Evolutionary conservation across 2,329 filamentous ascomycete genomes (phyloP).

Genomic region (Kalmusia sp.): DNA sequence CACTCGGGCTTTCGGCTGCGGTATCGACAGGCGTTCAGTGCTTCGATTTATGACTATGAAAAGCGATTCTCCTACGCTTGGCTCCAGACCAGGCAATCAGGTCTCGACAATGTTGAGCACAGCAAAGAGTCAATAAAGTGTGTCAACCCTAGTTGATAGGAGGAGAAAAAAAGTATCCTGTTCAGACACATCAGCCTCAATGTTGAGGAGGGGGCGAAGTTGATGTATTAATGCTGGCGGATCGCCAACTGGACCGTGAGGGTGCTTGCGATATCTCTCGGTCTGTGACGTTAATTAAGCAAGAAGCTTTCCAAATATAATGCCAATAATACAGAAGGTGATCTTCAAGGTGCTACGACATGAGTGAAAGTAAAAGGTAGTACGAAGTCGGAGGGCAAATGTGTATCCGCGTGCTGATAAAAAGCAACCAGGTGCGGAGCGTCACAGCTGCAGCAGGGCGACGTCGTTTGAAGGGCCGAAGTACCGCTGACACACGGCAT

Average conservation of each 20-base stretch:
- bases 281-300: conserved; percentile 28
- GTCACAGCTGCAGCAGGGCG: conserved; percentile 30
- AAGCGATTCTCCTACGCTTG: conserved; percentile 20
- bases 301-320: conserved; percentile 32
- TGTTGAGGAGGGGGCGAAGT: conserved; percentile 26
- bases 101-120: conserved; percentile 19
- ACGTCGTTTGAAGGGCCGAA: conserved; percentile 21
- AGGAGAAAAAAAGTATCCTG: conserved; percentile 18
- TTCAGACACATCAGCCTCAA: conserved; percentile 25
- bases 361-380: conserved; percentile 33
- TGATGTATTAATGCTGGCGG: conserved; percentile 31
- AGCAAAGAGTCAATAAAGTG: conserved; percentile 20
- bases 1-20: not conserved
- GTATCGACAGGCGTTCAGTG: not conserved
- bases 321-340: conserved; percentile 37
- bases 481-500: conserved; percentile 37
- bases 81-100: conserved; percentile 20
- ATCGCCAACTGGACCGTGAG: conserved; percentile 35
- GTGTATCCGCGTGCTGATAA: conserved; percentile 29
- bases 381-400: conserved; percentile 37
- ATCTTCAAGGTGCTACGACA: conserved; percentile 41
- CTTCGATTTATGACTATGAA: not conserved
- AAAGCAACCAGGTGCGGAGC: conserved; percentile 26
- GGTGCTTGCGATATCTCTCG: conserved; percentile 22
- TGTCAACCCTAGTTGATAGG: conserved; percentile 28